Base-by-base conservation (phyloP, 2,329 filamentous ascomycete species). In the Claviceps monticola region DNA sequence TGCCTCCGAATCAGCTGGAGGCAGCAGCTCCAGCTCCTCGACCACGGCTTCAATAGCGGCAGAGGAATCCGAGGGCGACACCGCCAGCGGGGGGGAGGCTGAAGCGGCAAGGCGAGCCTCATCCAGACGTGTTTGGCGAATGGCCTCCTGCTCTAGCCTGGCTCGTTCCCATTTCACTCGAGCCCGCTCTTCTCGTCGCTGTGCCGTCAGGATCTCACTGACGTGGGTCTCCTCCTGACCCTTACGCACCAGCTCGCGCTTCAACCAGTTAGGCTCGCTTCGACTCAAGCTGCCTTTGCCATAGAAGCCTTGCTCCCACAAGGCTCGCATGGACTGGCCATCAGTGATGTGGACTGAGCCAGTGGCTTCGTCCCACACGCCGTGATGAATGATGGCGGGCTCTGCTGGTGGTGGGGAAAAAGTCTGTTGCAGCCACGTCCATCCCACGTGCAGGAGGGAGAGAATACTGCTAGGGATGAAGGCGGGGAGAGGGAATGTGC, bases 251-350 rank as follows among this genome's bases (percentile, higher is more conserved):
- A 87, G 84, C 67, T 95, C 88, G 56, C 86, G 77, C 57, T 86
- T 86, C 49, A 95, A 68, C 93, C 93, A 98, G 59, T 83, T 93
- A 3, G 91, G 91, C 66, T 98, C 91, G 73, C 90, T 96, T 60
- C 94, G 82, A 71, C 90, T 96, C 53, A 97, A 72, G 59, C 75
- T 91, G 45, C 93, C 93, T 67, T 96, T 96, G 47, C 94, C 94
- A 67, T 91, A 98, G 69, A 98, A 98, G 5, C 93, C 93, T 71
- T 94, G 88, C 67, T 95, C 87, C 93, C 94, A 98, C 23, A 98
- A 69, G 1, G 84, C 88, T 51, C 85, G 77, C 56, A 94, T 83
- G 3, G 88, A 83, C 51, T 75, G 74, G 26, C 81, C 73, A 64
- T 96, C 84, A 17, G 81, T 88, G 52, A 98, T 76, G 63, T 95